Evolutionary conservation across 176 grass and related monocot genomes (phyloP).

Genomic region (Carex parvula): DNA sequence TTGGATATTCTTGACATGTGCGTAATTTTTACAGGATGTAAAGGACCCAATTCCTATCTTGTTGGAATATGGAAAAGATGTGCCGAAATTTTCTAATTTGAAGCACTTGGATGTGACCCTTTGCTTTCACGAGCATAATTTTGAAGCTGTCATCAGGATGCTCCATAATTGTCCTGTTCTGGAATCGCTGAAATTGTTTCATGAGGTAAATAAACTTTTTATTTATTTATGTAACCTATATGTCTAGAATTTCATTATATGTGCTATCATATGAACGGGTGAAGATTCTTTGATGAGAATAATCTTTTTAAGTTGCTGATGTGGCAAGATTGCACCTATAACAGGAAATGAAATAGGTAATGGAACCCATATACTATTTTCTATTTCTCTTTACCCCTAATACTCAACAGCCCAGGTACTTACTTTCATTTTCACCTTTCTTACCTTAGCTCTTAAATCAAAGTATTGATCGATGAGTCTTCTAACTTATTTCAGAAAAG

Average conservation of each 20-base stretch:
- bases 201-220: not conserved
- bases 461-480: too few species aligned
- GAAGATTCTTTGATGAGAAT: not conserved
- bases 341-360: too few species aligned
- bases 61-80: not conserved
- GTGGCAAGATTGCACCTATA: too few species aligned
- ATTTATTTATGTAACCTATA: not conserved
- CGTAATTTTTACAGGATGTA: not conserved
- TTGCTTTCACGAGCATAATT: not conserved
- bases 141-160: not conserved
- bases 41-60: not conserved
- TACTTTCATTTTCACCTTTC: too few species aligned
- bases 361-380: not conserved
- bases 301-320: not conserved
- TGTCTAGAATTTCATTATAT: not conserved
- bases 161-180: constrained; percentile 9
- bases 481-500: not conserved
- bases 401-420: too few species aligned
- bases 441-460: too few species aligned
- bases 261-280: not conserved
- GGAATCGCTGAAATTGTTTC: not conserved
- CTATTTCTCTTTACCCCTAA: not conserved
- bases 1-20: not conserved
- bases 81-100: not conserved
- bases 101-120: not conserved